These are phyloP conservation scores for Solanum pimpinellifolium DNA, from an alignment of 257 asterid genomes.

Conservation along the genomic window DNA sequence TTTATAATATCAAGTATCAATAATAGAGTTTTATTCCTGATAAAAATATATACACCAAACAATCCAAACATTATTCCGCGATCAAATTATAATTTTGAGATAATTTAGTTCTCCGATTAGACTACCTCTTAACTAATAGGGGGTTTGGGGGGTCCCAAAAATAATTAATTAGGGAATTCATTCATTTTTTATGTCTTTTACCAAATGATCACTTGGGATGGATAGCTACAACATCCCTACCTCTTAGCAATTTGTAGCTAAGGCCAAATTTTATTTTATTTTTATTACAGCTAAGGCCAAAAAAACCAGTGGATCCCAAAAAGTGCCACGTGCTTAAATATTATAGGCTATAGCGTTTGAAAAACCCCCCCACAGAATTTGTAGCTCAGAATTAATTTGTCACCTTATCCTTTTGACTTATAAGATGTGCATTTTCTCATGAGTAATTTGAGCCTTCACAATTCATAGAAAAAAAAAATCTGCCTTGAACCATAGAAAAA, in stretches of 20 bases:
- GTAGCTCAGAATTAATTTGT: not conserved
- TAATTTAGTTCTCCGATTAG: not conserved
- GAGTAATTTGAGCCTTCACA: not conserved
- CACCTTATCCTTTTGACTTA: not conserved
- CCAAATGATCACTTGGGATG: not conserved
- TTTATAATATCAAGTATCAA: not conserved
- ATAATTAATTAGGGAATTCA: not conserved
- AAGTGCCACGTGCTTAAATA: not conserved
- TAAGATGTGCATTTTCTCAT: not conserved
- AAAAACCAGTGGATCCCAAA: not conserved
- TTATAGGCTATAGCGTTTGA: not conserved
- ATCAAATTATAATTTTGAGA: no score
- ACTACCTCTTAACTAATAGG: not conserved
- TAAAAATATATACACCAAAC: not conserved
- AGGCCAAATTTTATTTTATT: no score
- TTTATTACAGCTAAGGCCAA: no score
- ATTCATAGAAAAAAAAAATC: not conserved
- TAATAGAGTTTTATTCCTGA: no score
- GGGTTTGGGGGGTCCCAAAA: conserved; percentile 13
- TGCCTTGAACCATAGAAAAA: not conserved
- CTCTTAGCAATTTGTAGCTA: no score
- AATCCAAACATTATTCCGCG: not conserved
- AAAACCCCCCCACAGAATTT: not conserved
- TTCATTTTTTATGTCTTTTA: not conserved
- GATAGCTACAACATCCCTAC: not conserved